These are phyloP conservation scores for Malus hybrid DNA, from an alignment of 331 rosid genomes.

Conservation along the genomic window DNA sequence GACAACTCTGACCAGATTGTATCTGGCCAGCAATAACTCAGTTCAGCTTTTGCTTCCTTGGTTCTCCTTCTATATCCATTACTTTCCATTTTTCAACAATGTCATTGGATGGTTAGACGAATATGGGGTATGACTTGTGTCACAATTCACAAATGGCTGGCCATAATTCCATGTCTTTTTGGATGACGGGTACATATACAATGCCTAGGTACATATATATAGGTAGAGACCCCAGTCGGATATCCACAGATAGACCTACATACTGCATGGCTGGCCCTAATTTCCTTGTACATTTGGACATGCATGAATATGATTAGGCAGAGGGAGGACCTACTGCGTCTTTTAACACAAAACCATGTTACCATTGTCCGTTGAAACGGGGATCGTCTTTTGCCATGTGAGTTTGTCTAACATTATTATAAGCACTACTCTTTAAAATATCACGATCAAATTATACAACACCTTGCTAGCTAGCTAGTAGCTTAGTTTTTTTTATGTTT, in stretches of 20 bases:
- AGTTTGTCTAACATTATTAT: not conserved
- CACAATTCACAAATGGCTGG: not conserved
- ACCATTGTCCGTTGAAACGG: not conserved
- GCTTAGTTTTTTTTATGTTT: too few relatives aligned
- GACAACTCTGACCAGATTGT: not conserved
- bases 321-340: not conserved
- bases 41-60: not conserved
- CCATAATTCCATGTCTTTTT: not conserved
- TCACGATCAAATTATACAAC: not conserved
- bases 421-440: not conserved
- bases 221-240: too few relatives aligned
- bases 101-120: not conserved
- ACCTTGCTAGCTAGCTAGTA: not conserved
- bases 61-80: not conserved
- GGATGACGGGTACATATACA: not conserved
- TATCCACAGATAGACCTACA: not conserved
- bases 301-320: not conserved
- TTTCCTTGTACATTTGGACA: not conserved
- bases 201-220: not conserved
- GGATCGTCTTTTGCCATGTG: slow-evolving; percentile 2
- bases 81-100: not conserved
- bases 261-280: not conserved
- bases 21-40: not conserved
- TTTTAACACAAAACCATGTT: not conserved
- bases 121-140: not conserved